Base-by-base conservation (phyloP, 164 flowering plant genomes). In the Annona squamosa region DNA sequence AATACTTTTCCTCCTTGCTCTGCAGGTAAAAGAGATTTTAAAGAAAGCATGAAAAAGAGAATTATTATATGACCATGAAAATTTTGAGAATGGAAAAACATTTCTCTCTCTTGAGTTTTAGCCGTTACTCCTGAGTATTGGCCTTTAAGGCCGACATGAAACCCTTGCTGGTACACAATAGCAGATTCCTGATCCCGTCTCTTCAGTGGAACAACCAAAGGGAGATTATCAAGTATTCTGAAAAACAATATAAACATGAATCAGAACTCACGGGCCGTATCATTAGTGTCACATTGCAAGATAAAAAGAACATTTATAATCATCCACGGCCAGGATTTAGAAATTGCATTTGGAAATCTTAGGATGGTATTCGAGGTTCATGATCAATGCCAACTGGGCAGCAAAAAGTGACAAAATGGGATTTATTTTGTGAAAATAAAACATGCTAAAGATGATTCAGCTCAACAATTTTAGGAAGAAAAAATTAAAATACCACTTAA, bases 211-310 rank as follows among this genome's bases (percentile, higher is more conserved):
- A 91, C 86, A 81, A 94, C 97, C 48, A 91, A 80, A 46, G 98
- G 98, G 79, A 94, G 98, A 78, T 94, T 94, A 76, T 92, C 98
- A 83, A 94, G 77, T 71, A 94, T 94, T 97, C 98, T 94, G 84
- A 76, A 63, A 76, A 57, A 64, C 72, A 77, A 62, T 41, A 19
- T 57, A 42, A 16, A 4, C 1, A 43, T 2, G 48, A 52, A 52
- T 52, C 13, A 52, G 5, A 48, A 48, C 59, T 52, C 13, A 52
- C 9, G 7, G 59, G 13, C 13, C 7, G 59, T 26, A 16, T 52
- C 13, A 7, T 52, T 52, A 3, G 59, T 52, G 59, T 10, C 13
- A 52, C 3, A 48, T 52, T 9, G 59, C 59, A 52, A 52, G 13
- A 52, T 5, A 16, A 10, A 9, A 16, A 52, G 59, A 52, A 52